These are phyloP conservation scores for Neonectria magnoliae DNA, from an alignment of 2,329 filamentous ascomycete genomes.

Conservation along the genomic window DNA sequence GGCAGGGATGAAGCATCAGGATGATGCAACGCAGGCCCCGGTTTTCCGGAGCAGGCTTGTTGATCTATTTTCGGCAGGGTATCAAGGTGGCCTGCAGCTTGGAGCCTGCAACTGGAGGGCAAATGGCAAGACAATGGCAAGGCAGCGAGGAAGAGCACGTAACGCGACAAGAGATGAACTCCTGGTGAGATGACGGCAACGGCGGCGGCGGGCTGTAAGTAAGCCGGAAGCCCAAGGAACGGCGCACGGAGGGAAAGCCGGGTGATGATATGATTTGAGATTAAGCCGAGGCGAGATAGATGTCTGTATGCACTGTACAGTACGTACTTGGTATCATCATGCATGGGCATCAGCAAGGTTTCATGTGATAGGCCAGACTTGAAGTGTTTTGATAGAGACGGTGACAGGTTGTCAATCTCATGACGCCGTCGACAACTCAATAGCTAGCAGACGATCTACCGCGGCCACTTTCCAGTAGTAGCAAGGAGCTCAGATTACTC, in stretches of 20 bases:
- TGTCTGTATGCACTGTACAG: too few relatives aligned
- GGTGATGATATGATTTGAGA: conserved; percentile 32
- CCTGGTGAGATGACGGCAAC: conserved; percentile 1
- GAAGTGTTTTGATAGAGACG: conserved; percentile 21
- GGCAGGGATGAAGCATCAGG: conserved; percentile 39
- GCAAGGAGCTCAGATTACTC: not conserved
- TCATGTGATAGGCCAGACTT: conserved; percentile 34
- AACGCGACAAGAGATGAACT: not conserved
- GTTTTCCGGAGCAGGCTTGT: conserved; percentile 39
- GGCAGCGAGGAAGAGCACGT: not conserved
- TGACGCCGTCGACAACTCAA: conserved; percentile 18
- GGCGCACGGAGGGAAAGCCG: conserved; percentile 13
- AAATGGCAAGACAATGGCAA: conserved; percentile 21
- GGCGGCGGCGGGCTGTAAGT: conserved; percentile 9
- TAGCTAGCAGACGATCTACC: conserved; percentile 8
- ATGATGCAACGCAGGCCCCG: conserved; percentile 41
- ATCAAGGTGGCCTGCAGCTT: conserved; percentile 8
- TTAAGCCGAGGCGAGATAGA: conserved; percentile 37
- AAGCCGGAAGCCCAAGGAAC: conserved; percentile 20
- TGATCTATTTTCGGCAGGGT: conserved; percentile 37
- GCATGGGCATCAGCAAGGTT: conserved; percentile 33
- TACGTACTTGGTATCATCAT: not conserved
- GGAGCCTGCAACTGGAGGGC: conserved; percentile 3
- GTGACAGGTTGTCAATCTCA: conserved; percentile 25
- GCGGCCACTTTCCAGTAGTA: conserved; percentile 9